Base-by-base conservation (phyloP, 169 alveolate genomes). In the Plasmodium chabaudi region DNA sequence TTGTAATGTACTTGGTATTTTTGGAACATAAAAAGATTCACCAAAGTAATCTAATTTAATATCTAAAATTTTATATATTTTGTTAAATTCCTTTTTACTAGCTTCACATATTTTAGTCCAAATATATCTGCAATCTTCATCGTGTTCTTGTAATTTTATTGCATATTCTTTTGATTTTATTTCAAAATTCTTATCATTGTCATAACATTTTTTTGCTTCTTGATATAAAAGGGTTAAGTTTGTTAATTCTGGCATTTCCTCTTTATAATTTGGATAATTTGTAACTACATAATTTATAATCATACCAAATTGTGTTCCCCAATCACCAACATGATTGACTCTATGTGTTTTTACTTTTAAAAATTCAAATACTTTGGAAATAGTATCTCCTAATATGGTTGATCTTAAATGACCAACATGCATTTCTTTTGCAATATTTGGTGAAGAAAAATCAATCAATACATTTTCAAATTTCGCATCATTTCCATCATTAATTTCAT, bases 261-360 rank as follows among this genome's bases (percentile, higher is more conserved):
- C 95, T 70, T 96, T 77, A 86, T 95, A 98, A 91, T 97, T 97
- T 5, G 99, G 99, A 87, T 96, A 96, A 51, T 95, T 94, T 44
- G 90, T 94, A 59, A 73, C 42, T 94, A 64, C 89, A 93, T 97
- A 96, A 72, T 97, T 98, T 82, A 98, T 97, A 3, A 98, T 96
- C 99, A 98, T 98, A 13, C 99, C 99, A 91, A 98, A 98, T 87
- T 99, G 99, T 17, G 99, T 99, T 19, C 99, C 99, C 99, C 99
- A 98, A 92, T 99, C 99, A 6, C 99, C 99, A 46, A 98, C 94
- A 91, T 98, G 99, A 87, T 98, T 98, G 23, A 98, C 91, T 60
- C 99, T 94, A 57, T 89, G 86, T 21, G 96, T 98, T 39, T 94
- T 94, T 55, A 94, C 95, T 59, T 95, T 97, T 77, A 89, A 70